Base-by-base conservation (phyloP, 345 rosid species). In the Hirschfeldia incana region DNA sequence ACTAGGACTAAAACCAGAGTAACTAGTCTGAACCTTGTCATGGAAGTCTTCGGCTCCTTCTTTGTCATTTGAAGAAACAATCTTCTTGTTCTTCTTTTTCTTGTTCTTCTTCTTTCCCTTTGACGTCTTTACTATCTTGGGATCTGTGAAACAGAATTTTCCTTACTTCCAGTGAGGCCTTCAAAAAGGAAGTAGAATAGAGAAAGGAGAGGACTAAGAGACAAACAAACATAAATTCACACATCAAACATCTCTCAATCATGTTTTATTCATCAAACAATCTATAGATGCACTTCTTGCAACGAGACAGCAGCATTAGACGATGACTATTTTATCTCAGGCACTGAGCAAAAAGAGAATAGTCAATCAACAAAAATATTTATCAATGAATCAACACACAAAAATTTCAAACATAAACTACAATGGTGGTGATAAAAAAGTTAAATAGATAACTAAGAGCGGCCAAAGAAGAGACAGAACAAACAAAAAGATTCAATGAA, bases 41-140 rank as follows among this genome's bases (percentile, higher is more conserved):
- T 74, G 75, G 30, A 77, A 28, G 74, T 84, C 78, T 86, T 91
- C 65, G 60, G 66, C 32, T 88, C 90, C 78, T 85, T 87, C 78
- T 85, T 87, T 83, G 79, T 82, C 87, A 49, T 72, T 37, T 49
- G 84, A 73, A 61, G 86, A 81, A 42, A 73, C 64, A 37, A 80
- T 83, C 79, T 87, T 93, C 65, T 70, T 63, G 32, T 89, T 90
- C 77, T 85, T 90, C 82, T 87, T 89, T 82, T 90, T 86, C 69
- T 86, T 81, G 67, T 89, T 86, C 85, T 89, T 91, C 89, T 84
- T 91, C 78, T 89, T 90, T 39, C 77, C 85, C 79, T 89, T 92
- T 68, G 85, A 86, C 67, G 79, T 73, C 87, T 83, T 84, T 62
- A 60, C 81, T 44, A 79, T 92, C 84, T 86, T 89, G 76, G 88